phyloP scores from a whole-genome alignment of 768 basidiomycete genomes.

The Pleurotus giganteus region DNA sequence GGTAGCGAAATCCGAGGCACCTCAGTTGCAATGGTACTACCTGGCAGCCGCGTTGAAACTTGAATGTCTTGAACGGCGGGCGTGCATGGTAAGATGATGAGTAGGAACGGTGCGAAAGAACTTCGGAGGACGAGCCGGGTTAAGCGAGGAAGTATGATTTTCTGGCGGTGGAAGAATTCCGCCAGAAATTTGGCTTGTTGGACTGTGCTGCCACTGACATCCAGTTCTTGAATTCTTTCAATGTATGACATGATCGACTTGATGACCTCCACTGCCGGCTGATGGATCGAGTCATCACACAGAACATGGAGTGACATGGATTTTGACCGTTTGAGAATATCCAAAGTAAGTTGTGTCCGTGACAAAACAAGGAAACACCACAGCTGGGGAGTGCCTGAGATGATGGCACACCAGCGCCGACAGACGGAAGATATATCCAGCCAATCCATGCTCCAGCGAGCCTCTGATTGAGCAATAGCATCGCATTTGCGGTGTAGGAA shows the following conservation, averaged over 20 bases:
- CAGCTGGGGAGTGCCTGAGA: neutral
- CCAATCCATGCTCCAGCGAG: neutral
- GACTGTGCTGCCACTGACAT: neutral
- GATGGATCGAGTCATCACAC: neutral
- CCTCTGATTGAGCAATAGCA: neutral
- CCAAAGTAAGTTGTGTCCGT: neutral
- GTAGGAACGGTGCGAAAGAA: neutral
- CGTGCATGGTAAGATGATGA: neutral
- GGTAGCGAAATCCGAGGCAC: neutral
- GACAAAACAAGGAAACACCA: neutral
- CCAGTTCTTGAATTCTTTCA: neutral
- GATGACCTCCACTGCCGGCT: neutral
- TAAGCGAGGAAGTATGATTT: neutral
- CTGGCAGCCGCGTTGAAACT: too few relatives aligned
- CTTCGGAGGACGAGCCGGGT: neutral
- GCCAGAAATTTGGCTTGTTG: neutral
- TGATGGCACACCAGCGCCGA: neutral
- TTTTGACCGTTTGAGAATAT: slow-evolving; percentile 1
- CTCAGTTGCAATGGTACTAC: neutral
- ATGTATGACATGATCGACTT: neutral
- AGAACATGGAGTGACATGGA: neutral
- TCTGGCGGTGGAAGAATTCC: neutral
- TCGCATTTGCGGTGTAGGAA: neutral
- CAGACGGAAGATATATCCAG: neutral
- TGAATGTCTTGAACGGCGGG: neutral